Evolutionary conservation across 1,284 basidiomycete genomes (phyloP).

Genomic region (Moesziomyces sp.): DNA sequence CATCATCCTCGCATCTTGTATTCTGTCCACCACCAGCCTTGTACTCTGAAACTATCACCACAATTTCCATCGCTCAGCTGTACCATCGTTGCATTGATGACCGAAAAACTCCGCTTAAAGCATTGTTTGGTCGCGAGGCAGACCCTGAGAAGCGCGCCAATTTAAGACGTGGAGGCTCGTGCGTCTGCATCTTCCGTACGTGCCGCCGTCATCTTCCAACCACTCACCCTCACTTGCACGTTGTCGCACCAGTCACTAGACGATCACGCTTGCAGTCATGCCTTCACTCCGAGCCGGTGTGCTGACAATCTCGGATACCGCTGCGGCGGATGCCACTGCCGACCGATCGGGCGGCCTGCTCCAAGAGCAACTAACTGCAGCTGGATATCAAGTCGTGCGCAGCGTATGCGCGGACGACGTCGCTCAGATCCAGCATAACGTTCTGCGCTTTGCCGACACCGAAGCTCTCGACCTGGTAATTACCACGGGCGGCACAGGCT

Average conservation of each 20-base stretch:
- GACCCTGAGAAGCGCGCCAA: background rate
- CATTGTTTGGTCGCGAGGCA: too few species aligned
- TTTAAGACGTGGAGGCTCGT: background rate
- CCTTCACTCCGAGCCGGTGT: conserved; percentile 17
- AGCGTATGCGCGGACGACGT: conserved; percentile 44
- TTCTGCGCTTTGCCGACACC: conserved; percentile 20
- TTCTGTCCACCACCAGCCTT: background rate
- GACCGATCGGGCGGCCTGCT: conserved; percentile 55
- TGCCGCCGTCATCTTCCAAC: background rate
- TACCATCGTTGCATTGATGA: background rate
- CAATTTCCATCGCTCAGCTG: background rate
- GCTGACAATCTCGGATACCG: conserved; percentile 54
- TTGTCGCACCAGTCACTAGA: background rate
- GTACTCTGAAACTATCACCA: background rate
- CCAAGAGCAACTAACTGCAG: conserved; percentile 1
- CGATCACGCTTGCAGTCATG: conserved; percentile 1
- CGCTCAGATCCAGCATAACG: conserved; percentile 1
- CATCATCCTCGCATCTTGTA: background rate
- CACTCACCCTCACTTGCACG: background rate
- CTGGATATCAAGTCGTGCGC: conserved; percentile 13
- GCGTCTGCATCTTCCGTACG: background rate
- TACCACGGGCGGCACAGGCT: conserved; percentile 87
- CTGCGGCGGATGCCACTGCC: conserved; percentile 18
- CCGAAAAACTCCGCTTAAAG: too few species aligned
- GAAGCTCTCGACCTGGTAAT: conserved; percentile 67